Base-by-base conservation (phyloP, 1,139 yeast genomes). In the Hyphopichia pseudoburtonii region DNA sequence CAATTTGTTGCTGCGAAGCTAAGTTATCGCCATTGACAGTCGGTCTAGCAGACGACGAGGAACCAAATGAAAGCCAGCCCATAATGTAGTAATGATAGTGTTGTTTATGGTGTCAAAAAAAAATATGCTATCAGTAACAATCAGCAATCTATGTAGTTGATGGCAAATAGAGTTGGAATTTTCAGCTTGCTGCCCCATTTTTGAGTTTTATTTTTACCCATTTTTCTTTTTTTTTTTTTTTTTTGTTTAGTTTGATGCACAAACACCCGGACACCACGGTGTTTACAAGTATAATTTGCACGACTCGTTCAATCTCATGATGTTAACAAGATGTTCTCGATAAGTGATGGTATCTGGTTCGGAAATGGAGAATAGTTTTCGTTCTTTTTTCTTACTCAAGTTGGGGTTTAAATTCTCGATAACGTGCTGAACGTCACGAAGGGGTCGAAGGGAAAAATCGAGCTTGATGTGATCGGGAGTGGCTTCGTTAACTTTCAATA, bases 231-330 rank as follows among this genome's bases (percentile, higher is more conserved):
- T 8, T 17, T 17, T 17, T 18, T 28, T 28, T 28, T 28, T 28
- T 28, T 28, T 28, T 7, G 10, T 17, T 9, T 5, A 12, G n/a
- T 25, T 25, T 5, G 25, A 12, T 5, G 25, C 12, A 6, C 5
- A 4, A 6, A 4, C 10, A 16, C 6, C 30, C 21, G 30, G 15
- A 7, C 30, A 15, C 30, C 23, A 24, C n/a, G 23, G 6, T 3
- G 21, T 5, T 28, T 46, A 66, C 17, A 66, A 52, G 39, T 70
- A 66, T 32, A 62, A 38, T 12, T 42, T 37, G 33, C 50, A 49
- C 32, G 50, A 43, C 43, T 70, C 74, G 43, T 70, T 68, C 28
- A 70, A 45, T 28, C 61, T 45, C 67, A 67, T 65, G 14, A 66
- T 18, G 3, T 56, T 54, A 12, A 47, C 40, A 32, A 63, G 64